phyloP scores from a whole-genome alignment of 2,329 filamentous ascomycete species.

The Macroventuria anomochaeta region DNA sequence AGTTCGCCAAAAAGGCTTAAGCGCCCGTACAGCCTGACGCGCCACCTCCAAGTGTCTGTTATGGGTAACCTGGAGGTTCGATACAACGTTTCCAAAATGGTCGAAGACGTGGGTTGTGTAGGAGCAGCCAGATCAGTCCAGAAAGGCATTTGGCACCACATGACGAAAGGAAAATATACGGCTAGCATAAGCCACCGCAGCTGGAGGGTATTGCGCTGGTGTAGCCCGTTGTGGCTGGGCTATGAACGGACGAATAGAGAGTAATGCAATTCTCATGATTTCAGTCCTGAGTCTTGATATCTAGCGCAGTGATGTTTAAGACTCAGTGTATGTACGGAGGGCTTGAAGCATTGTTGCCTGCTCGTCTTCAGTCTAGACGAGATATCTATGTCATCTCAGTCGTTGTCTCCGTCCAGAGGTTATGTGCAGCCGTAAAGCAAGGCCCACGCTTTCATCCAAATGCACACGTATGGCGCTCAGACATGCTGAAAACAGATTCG shows the following conservation, averaged over 20 bases:
- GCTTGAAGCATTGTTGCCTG: no score
- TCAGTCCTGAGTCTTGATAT: neutral
- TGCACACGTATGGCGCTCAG: no score
- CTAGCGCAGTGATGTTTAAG: no score
- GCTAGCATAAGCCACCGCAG: neutral
- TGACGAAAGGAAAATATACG: neutral
- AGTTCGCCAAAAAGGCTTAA: slow-evolving; percentile 75
- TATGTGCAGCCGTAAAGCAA: no score
- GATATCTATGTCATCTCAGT: no score
- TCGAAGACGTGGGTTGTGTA: neutral
- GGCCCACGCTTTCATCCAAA: no score
- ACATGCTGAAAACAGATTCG: no score
- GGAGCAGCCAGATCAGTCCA: neutral
- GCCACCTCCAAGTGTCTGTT: neutral
- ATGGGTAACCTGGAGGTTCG: neutral
- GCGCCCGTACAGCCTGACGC: neutral
- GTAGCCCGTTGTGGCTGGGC: neutral
- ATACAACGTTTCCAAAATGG: neutral
- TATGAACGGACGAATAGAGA: slow-evolving; percentile 7
- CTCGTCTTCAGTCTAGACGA: no score
- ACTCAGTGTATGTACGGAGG: no score
- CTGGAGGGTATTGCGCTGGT: neutral
- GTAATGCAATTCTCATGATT: slow-evolving; percentile 16
- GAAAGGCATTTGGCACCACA: neutral
- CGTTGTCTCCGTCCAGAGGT: no score